These are phyloP conservation scores for Phascolomyces articulosus DNA, from an alignment of 371 early-diverging fungal genomes.

Conservation along the genomic window DNA sequence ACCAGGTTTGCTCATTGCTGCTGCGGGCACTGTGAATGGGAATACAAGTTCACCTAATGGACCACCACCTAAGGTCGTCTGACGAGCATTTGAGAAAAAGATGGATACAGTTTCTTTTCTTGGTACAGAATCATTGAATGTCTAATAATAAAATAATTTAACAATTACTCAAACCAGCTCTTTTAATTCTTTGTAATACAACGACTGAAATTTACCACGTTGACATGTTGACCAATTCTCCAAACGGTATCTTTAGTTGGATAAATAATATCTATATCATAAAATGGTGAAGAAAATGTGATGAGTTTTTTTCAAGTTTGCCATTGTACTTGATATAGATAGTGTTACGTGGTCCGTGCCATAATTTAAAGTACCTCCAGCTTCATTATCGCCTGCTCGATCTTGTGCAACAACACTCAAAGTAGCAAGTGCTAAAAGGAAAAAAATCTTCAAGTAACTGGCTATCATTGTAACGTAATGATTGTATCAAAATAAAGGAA, in stretches of 20 bases:
- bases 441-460: not conserved
- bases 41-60: constrained; percentile 23
- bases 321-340: too few relatives aligned
- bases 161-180: too few relatives aligned
- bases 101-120: constrained; percentile 28
- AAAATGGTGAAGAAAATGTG: not conserved
- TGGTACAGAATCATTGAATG: constrained; percentile 11
- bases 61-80: constrained; percentile 27
- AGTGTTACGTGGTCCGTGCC: not conserved
- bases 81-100: constrained; percentile 32
- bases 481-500: not conserved
- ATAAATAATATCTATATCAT: constrained; percentile 25
- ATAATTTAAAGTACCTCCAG: not conserved
- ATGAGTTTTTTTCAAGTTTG: too few relatives aligned
- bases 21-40: constrained; percentile 27
- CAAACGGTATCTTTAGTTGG: constrained; percentile 32
- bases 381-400: too few relatives aligned
- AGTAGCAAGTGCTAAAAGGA: not conserved
- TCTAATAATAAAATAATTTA: constrained; percentile 9
- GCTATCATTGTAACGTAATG: not conserved
- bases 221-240: constrained; percentile 39
- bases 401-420: constrained; percentile 4
- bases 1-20: constrained; percentile 19
- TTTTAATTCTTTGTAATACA: too few relatives aligned
- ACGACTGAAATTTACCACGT: constrained; percentile 32